Conservation (phyloP, 1,139 yeast genomes). For the Pneumocystis sp. region DNA sequence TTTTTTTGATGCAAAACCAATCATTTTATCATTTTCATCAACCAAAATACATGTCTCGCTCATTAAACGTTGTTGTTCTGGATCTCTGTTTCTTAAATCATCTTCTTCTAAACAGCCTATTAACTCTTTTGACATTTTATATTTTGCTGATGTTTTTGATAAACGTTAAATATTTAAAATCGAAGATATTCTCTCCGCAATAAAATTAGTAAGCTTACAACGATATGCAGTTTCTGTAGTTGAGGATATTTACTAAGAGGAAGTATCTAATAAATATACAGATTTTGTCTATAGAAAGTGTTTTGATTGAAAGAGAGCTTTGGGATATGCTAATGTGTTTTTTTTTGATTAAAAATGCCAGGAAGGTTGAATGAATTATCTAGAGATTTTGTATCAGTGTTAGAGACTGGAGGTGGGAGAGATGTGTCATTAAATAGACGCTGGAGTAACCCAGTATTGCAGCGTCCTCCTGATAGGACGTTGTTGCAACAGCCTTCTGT, state of each 20-base stretch:
- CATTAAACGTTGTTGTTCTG: constrained; percentile 88
- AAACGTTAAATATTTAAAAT: too few relatives aligned
- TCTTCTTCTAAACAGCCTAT: background rate
- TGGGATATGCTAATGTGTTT: background rate
- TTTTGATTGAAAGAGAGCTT: background rate
- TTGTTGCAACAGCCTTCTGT: background rate
- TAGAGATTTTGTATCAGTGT: background rate
- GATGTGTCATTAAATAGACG: background rate
- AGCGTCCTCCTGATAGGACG: background rate
- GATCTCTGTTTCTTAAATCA: constrained; percentile 53
- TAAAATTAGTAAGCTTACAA: too few relatives aligned
- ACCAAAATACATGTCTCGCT: constrained; percentile 90
- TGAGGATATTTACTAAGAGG: background rate
- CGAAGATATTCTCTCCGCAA: too few relatives aligned
- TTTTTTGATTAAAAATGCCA: background rate
- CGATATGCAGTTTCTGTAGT: background rate
- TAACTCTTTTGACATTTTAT: background rate
- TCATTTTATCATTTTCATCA: constrained; percentile 71
- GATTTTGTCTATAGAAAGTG: background rate
- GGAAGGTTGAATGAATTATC: background rate
- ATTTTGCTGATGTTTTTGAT: background rate
- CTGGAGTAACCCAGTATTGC: background rate
- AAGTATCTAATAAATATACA: background rate
- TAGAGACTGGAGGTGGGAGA: background rate
- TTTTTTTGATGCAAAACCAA: constrained; percentile 91